These are phyloP conservation scores for Vachellia collinsii DNA, from an alignment of 306 rosid species.

Conservation along the genomic window DNA sequence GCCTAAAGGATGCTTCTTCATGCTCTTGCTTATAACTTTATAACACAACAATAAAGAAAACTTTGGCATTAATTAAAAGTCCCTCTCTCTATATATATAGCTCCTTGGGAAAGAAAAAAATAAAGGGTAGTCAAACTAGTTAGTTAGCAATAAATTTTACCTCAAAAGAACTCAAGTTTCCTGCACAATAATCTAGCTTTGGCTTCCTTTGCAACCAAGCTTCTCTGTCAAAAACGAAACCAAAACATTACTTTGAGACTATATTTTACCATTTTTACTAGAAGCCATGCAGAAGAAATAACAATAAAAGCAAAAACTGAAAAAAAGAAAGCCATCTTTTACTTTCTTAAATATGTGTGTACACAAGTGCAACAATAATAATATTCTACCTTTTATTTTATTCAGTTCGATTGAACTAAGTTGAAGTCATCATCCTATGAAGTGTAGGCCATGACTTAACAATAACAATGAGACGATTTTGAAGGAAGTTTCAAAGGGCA, in stretches of 20 bases:
- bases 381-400: constrained; percentile 43
- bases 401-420: constrained; percentile 52
- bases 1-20: constrained; percentile 21
- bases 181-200: constrained; percentile 66
- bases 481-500: constrained; percentile 62
- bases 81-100: background rate
- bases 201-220: constrained; percentile 85
- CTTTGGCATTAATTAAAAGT: constrained; percentile 37
- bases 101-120: constrained; percentile 29
- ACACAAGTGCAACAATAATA: constrained; percentile 33
- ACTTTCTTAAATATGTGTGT: constrained; percentile 53
- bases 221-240: constrained; percentile 67
- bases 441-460: constrained; percentile 40
- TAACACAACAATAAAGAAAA: background rate
- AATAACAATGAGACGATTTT: constrained; percentile 39
- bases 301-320: too few species aligned
- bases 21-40: constrained; percentile 26
- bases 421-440: constrained; percentile 52
- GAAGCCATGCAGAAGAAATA: constrained; percentile 41
- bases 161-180: constrained; percentile 66
- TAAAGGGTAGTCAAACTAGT: constrained; percentile 34
- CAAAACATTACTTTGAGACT: constrained; percentile 44
- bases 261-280: constrained; percentile 58
- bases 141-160: constrained; percentile 43
- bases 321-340: constrained; percentile 56